Evolutionary conservation across 2,329 filamentous ascomycete species (phyloP).

Genomic region (Colletotrichum zoysiae): DNA sequence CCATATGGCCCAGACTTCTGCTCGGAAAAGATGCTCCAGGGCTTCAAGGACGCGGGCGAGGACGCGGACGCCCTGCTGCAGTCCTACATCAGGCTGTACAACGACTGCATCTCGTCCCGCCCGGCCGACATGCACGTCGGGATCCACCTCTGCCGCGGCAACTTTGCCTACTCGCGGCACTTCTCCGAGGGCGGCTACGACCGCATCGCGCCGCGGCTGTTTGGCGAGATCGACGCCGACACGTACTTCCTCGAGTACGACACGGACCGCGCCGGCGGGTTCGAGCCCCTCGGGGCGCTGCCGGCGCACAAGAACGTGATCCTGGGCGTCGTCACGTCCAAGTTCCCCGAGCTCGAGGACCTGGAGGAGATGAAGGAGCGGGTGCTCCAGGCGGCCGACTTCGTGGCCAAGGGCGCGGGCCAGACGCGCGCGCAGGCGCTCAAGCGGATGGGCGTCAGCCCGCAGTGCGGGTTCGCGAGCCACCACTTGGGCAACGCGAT

Average conservation of each 20-base stretch:
- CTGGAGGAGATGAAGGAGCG: conserved; percentile 65
- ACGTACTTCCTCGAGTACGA: conserved; percentile 74
- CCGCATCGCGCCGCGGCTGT: conserved; percentile 71
- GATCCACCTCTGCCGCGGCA: conserved; percentile 74
- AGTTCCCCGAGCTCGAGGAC: conserved; percentile 70
- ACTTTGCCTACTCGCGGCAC: conserved; percentile 73
- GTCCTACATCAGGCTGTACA: conserved; percentile 79
- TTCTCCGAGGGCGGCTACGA: conserved; percentile 75
- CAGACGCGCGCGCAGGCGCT: conserved; percentile 73
- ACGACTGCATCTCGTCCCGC: conserved; percentile 72
- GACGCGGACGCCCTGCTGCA: conserved; percentile 70
- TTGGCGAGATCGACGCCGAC: conserved; percentile 69
- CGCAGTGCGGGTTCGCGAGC: conserved; percentile 79
- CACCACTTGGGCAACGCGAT: conserved; percentile 40
- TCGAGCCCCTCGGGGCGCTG: conserved; percentile 71
- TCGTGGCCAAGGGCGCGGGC: conserved; percentile 74
- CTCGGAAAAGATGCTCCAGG: conserved; percentile 63
- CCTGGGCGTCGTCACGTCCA: conserved; percentile 71
- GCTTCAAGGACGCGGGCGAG: conserved; percentile 40
- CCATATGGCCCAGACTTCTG: conserved; percentile 64
- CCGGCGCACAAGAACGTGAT: conserved; percentile 72
- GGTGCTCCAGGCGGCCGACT: conserved; percentile 70
- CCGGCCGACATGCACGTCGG: conserved; percentile 77
- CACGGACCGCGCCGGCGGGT: conserved; percentile 69
- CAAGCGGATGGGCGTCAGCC: conserved; percentile 74